A percentile compares a stretch with the other conserved stretches of the same genome.
Evolutionary conservation across 2,329 filamentous ascomycete species (phyloP).

Genomic region (Aaosphaeria arxii): DNA sequence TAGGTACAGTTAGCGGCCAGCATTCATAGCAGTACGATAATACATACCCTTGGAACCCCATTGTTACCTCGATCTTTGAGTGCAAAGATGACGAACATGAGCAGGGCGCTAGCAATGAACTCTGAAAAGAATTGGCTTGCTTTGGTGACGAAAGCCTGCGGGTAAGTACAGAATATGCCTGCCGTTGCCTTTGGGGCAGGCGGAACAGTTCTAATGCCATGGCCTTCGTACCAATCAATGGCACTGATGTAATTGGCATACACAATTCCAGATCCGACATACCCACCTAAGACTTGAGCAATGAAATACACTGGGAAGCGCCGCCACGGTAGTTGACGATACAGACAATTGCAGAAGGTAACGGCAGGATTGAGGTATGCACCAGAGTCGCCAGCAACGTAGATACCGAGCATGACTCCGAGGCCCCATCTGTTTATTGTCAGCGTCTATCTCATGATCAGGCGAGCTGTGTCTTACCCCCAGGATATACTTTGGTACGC

Average conservation of each 20-base stretch:
- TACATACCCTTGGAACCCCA: constrained; percentile 29
- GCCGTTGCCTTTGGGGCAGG: constrained; percentile 58
- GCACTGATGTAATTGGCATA: constrained; percentile 51
- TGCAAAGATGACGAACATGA: constrained; percentile 72
- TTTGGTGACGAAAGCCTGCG: constrained; percentile 62
- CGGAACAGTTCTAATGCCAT: constrained; percentile 61
- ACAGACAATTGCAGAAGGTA: constrained; percentile 67
- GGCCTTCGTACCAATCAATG: constrained; percentile 63
- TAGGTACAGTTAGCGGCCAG: constrained; percentile 4
- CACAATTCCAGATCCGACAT: constrained; percentile 51
- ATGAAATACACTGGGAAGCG: constrained; percentile 67
- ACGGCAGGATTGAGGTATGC: constrained; percentile 66
- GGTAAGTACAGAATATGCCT: constrained; percentile 72
- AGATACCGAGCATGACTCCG: constrained; percentile 52
- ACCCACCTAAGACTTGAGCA: constrained; percentile 66
- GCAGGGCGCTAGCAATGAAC: constrained; percentile 63
- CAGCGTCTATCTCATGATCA: neutral
- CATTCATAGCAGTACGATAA: neutral
- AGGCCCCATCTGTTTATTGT: constrained; percentile 31
- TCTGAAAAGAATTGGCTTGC: constrained; percentile 70
- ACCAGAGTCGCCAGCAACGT: constrained; percentile 63
- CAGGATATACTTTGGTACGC: constrained; percentile 42
- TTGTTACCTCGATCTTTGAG: constrained; percentile 55
- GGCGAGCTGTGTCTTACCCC: constrained; percentile 28
- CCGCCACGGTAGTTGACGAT: constrained; percentile 65